Percentiles rank a stretch among this genome's conserved stretches.
Evolutionary conservation across 2,329 filamentous ascomycete genomes (phyloP).

Genomic region (Ophiostoma populinum): DNA sequence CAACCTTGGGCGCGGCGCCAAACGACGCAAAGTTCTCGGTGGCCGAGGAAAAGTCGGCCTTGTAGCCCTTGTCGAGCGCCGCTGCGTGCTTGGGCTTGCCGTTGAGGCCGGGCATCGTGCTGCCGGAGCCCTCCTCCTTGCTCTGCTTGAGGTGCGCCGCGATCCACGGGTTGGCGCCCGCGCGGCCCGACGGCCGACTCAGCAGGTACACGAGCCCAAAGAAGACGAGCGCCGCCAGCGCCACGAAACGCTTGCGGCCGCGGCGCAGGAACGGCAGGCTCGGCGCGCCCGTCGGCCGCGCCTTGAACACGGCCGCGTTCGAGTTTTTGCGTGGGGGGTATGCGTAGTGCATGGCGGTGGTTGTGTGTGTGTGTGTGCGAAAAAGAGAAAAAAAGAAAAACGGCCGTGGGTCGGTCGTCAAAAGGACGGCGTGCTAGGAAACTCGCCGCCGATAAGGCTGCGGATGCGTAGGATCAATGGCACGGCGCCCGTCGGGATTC

Average conservation of each 20-base stretch:
- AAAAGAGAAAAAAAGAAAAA: neutral
- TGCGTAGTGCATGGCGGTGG: conserved; percentile 63
- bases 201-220: conserved; percentile 45
- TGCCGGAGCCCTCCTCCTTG: conserved; percentile 5
- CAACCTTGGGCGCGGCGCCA: conserved; percentile 41
- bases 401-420: neutral
- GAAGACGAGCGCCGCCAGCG: conserved; percentile 34
- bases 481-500: too few species aligned
- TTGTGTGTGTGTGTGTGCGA: neutral
- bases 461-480: neutral
- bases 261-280: conserved; percentile 34
- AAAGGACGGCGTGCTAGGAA: neutral
- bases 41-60: conserved; percentile 7
- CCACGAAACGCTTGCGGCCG: conserved; percentile 42
- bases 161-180: conserved; percentile 9
- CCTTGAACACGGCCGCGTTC: conserved; percentile 53
- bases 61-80: neutral
- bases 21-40: conserved; percentile 21
- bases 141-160: conserved; percentile 6
- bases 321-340: conserved; percentile 74
- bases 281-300: conserved; percentile 32
- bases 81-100: neutral
- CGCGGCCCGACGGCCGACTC: conserved; percentile 17
- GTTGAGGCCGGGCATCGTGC: conserved; percentile 1
- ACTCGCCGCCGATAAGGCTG: neutral